Conservation (phyloP, 2,329 filamentous ascomycete genomes). For the Lecanicillium sp. region DNA sequence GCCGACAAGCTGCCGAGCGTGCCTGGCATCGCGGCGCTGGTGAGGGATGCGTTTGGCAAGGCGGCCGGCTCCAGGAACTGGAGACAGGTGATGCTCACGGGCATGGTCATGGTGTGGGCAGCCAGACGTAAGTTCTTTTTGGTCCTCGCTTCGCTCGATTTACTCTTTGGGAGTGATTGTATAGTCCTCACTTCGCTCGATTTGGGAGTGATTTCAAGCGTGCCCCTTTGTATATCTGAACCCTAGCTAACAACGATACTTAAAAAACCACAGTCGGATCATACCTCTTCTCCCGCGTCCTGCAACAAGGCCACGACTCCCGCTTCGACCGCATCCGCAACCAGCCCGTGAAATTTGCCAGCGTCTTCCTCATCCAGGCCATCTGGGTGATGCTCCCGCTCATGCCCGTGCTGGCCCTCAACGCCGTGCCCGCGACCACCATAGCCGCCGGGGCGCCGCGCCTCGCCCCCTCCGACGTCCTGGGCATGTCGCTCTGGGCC, state of each 20-base stretch:
- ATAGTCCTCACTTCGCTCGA: too few relatives aligned
- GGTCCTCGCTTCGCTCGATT: too few relatives aligned
- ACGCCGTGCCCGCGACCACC: constrained; percentile 48
- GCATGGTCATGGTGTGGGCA: constrained; percentile 47
- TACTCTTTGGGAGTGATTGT: too few relatives aligned
- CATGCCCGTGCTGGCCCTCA: constrained; percentile 56
- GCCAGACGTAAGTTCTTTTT: constrained; percentile 38
- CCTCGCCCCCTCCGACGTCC: constrained; percentile 42
- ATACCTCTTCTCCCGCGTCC: constrained; percentile 56
- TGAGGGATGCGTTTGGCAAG: constrained; percentile 20
- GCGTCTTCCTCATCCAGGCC: constrained; percentile 46
- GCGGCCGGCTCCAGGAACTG: constrained; percentile 37
- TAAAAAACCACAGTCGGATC: constrained; percentile 42
- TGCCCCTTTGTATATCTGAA: too few relatives aligned
- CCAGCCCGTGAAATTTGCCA: constrained; percentile 25
- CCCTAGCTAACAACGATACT: too few relatives aligned
- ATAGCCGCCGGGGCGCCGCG: constrained; percentile 38
- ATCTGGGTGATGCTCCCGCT: constrained; percentile 62
- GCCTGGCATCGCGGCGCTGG: constrained; percentile 33
- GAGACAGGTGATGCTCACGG: constrained; percentile 39
- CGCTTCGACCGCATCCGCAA: constrained; percentile 35
- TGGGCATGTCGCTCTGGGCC: constrained; percentile 50
- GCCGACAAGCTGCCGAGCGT: constrained; percentile 27
- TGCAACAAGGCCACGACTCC: constrained; percentile 49
- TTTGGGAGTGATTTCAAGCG: too few relatives aligned